Evolutionary conservation across 768 basidiomycete genomes (phyloP).

Genomic region (Porpolomopsis calyptriformis): DNA sequence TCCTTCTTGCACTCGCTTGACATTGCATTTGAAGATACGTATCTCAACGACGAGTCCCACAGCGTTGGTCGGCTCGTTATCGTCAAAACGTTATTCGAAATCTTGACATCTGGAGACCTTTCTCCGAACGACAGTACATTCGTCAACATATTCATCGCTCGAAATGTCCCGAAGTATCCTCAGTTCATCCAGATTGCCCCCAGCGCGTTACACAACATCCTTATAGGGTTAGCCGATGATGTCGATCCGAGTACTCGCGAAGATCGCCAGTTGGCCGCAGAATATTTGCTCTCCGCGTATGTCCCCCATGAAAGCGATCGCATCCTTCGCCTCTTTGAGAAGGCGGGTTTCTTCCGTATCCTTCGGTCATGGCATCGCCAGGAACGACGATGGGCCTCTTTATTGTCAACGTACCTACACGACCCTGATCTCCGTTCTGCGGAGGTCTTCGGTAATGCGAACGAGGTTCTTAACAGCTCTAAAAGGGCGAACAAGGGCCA

Average conservation of each 20-base stretch:
- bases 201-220: conserved; percentile 59
- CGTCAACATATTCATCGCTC: conserved; percentile 89
- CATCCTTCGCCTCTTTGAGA: conserved; percentile 59
- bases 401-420: conserved; percentile 63
- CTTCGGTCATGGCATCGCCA: conserved; percentile 71
- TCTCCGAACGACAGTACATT: conserved; percentile 62
- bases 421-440: conserved; percentile 53
- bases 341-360: conserved; percentile 86
- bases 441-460: conserved; percentile 57
- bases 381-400: conserved; percentile 63
- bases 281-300: conserved; percentile 87
- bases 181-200: conserved; percentile 69
- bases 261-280: conserved; percentile 89
- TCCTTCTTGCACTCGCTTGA: conserved; percentile 90
- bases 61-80: conserved; percentile 69
- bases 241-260: conserved; percentile 70
- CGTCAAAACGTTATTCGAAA: conserved; percentile 75
- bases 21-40: conserved; percentile 88
- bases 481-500: conserved; percentile 35
- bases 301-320: conserved; percentile 69
- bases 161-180: conserved; percentile 93
- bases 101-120: conserved; percentile 46
- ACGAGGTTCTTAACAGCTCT: conserved; percentile 47
- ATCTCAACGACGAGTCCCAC: conserved; percentile 67
- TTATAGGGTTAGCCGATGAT: conserved; percentile 70